Percentiles rank a stretch among this genome's conserved stretches.
phyloP scores from a whole-genome alignment of 257 asterid species.

The Solanum clarkiae region DNA sequence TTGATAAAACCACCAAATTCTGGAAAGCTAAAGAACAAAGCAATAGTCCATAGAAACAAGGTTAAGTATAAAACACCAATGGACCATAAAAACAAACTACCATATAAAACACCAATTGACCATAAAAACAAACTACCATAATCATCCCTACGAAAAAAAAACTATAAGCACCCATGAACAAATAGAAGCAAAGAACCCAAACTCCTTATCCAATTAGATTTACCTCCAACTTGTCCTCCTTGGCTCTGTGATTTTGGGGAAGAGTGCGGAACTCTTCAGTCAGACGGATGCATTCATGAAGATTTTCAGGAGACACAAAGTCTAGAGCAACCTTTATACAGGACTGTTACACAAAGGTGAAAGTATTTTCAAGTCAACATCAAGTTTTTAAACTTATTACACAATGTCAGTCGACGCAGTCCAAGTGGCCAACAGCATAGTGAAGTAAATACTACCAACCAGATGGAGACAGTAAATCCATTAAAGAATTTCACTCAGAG shows the following conservation, averaged over 20 bases:
- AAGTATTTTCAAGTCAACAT: not conserved
- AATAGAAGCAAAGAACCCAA: not conserved
- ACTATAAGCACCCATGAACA: not conserved
- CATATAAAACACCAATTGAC: not conserved
- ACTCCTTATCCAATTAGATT: not conserved
- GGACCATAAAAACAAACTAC: not conserved
- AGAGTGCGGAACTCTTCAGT: slow-evolving; percentile 69
- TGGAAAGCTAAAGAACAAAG: not conserved
- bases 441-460: not conserved
- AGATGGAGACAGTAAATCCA: not conserved
- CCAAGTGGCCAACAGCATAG: not conserved
- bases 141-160: not conserved
- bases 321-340: slow-evolving; percentile 88
- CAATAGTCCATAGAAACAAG: not conserved
- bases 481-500: not conserved
- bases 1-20: not conserved
- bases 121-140: not conserved
- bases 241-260: slow-evolving; percentile 74
- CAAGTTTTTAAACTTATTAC: not conserved
- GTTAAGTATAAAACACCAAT: not conserved
- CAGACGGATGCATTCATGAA: slow-evolving; percentile 56
- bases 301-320: slow-evolving; percentile 87
- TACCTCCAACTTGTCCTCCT: slow-evolving; percentile 89
- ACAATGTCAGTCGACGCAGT: not conserved
- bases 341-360: slow-evolving; percentile 34